Evolutionary conservation across 2,329 filamentous ascomycete genomes (phyloP), one percentile per base, ranked within the genome.

Genomic region (Paecilomyces sp.): DNA sequence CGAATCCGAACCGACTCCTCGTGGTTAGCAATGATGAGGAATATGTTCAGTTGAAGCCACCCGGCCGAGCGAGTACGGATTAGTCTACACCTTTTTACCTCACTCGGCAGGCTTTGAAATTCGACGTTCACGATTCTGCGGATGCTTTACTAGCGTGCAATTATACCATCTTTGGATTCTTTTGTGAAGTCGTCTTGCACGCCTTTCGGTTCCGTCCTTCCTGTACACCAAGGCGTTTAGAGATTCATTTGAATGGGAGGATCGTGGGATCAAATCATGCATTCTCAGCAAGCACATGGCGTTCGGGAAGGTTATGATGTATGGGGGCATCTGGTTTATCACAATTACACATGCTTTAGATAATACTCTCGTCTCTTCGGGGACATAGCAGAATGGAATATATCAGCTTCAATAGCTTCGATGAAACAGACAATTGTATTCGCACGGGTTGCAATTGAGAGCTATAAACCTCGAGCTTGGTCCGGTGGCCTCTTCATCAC

Each of bases 21-120:
- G 80, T 79, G 0, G 79, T 85, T 57, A 71, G 77, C 24, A 79
- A 83, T 58, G 78, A 80, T 41, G 81, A 83, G 62, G 77, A 79
- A 51, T 75, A 80, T 31, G 80, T 69, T 67, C 73, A 70, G 60
- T 64, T 71, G 33, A 65, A 67, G 18, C 63, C 66, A 31, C 60
- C 57, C 18, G 41, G 41, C 41, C n/a, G 41, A 47, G 6, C n/a
- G 41, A 4, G 2, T 18, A 18, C 18, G 8, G 7, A 18, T 47
- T n/a, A 15, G n/a, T 18, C n/a, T 41, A 4, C 36, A 7, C 15
- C n/a, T 47, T 47, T 15, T 47, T 18, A 47, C 7, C 6, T 47
- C 41, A 47, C 41, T n/a, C n/a, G 8, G n/a, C 15, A 47, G 7
- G 6, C 15, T 18, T 47, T 9, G 1, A 15, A 47, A 15, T 47